A percentile compares a stretch with the other conserved stretches of the same genome.
Conservation (phyloP, 1,284 basidiomycete species). For the Fomitopsis pinicola region DNA sequence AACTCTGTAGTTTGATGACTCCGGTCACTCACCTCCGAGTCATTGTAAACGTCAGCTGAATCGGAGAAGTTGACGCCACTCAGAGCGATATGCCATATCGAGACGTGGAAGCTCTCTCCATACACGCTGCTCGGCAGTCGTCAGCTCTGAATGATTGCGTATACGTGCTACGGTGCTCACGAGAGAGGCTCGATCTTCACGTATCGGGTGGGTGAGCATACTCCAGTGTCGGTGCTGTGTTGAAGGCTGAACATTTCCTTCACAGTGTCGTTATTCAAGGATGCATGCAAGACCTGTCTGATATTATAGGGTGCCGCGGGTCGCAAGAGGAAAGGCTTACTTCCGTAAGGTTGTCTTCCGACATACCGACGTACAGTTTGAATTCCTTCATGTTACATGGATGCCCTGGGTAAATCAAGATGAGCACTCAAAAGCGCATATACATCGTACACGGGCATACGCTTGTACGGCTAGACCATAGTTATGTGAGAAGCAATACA, state of each 20-base stretch:
- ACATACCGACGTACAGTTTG: constrained; percentile 61
- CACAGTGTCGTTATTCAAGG: constrained; percentile 59
- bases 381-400: constrained; percentile 83
- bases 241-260: constrained; percentile 61
- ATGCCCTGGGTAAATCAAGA: constrained; percentile 43
- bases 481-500: not conserved
- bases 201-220: constrained; percentile 59
- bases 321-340: not conserved
- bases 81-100: constrained; percentile 70
- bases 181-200: constrained; percentile 71
- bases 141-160: not conserved
- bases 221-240: constrained; percentile 48
- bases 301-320: not conserved
- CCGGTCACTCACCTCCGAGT: no score
- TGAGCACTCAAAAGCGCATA: not conserved
- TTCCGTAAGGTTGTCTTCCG: constrained; percentile 60
- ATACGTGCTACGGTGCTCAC: constrained; percentile 37
- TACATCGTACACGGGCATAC: constrained; percentile 30
- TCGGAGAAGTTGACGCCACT: constrained; percentile 39
- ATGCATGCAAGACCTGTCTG: constrained; percentile 46
- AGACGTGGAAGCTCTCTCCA: constrained; percentile 66
- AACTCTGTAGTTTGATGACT: no score
- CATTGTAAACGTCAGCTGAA: no score
- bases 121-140: constrained; percentile 41
- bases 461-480: constrained; percentile 44